phyloP scores from a whole-genome alignment of 805 yeast species.

The Blastobotrys chiropterorum region DNA sequence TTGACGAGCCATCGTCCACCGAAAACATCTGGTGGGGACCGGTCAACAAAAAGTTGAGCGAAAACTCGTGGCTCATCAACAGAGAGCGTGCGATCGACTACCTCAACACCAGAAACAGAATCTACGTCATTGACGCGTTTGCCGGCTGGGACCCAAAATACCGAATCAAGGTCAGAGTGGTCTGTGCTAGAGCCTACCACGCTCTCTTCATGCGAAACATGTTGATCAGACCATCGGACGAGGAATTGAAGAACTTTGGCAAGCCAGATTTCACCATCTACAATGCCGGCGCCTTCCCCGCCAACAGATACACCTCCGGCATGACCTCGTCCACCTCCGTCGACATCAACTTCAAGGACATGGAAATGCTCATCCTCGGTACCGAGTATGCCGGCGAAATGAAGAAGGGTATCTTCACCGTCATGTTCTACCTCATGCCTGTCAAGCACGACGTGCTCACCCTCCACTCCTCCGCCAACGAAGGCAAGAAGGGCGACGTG shows the following conservation, averaged over 20 bases:
- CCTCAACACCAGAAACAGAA: conserved; percentile 89
- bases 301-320: conserved; percentile 91
- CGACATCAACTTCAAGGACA: conserved; percentile 91
- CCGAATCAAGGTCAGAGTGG: conserved; percentile 90
- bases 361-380: conserved; percentile 98
- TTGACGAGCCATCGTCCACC: conserved; percentile 82
- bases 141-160: conserved; percentile 99
- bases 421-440: conserved; percentile 98
- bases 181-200: conserved; percentile 98
- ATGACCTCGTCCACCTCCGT: conserved; percentile 96
- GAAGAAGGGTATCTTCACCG: conserved; percentile 99
- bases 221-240: conserved; percentile 90
- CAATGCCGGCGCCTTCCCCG: conserved; percentile 99
- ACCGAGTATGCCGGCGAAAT: conserved; percentile 99
- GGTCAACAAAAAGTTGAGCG: conserved; percentile 90
- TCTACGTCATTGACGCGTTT: conserved; percentile 90
- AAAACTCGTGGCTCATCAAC: conserved; percentile 90
- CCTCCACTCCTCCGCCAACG: conserved; percentile 91
- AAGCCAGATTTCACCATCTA: conserved; percentile 97
- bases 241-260: conserved; percentile 84
- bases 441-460: conserved; percentile 86
- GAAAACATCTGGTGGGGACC: conserved; percentile 99
- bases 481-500: conserved; percentile 82
- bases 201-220: conserved; percentile 97
- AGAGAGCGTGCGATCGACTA: conserved; percentile 96